Evolutionary conservation across 2,329 filamentous ascomycete genomes (phyloP), one percentile per base, ranked within the genome.

Genomic region (Rhinocladiella mackenziei): DNA sequence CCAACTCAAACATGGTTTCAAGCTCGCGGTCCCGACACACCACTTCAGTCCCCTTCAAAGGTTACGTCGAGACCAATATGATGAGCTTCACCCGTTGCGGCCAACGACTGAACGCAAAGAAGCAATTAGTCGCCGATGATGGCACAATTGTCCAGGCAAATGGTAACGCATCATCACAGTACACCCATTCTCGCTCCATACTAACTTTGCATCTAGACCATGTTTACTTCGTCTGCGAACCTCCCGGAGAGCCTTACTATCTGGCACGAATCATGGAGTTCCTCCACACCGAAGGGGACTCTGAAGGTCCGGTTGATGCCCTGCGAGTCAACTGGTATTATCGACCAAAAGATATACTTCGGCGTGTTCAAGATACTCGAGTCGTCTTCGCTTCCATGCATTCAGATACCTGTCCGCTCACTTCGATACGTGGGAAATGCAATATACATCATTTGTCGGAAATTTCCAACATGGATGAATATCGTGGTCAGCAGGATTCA

Each of bases 211-310:
- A 26, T 43, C 33, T 61, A 85, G 83, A 86, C 67, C 81, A 97
- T 71, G 87, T 95, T 56, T 98, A 97, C 73, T 80, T 97, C 52
- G 85, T 98, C 53, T 97, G 89, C 69, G 92, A 98, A 68, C 92
- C 92, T 38, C 92, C 92, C 11, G 92, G 92, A 40, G 92, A 98
- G 69, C 92, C 92, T 43, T 98, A 98, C 70, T 98, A 98, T 65
- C 74, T 98, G 54, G 92, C 86, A 53, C 86, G 92, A 58, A 92
- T 98, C 65, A 98, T 98, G 92, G 91, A 98, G 65, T 97, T 97
- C 64, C 73, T 96, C 58, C 88, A 94, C 61, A 71, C 76, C 60
- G 81, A 89, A 58, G 88, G 91, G 61, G 79, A 89, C 63, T 69
- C 73, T 25, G 75, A 74, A 42, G 78, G 81, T 47, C 83, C 85